Base-by-base conservation (phyloP, 78 protist species). In the Dictyostelium firmibasis region DNA sequence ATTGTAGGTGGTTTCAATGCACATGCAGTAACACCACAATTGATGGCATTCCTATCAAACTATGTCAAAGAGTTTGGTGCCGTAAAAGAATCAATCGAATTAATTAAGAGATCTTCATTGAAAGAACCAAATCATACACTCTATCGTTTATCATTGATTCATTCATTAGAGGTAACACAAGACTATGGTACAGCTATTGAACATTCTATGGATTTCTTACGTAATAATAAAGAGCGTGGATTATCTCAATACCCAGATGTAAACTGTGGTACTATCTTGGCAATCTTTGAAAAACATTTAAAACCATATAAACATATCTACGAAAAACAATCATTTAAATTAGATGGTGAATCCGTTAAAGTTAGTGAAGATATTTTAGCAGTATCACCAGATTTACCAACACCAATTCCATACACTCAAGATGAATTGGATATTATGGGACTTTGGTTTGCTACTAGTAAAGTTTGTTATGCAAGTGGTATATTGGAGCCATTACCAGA, bases 351-450 rank as follows among this genome's bases (percentile, higher is more conserved):
- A 20, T 70, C 86, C 0, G 14, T 43, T 3, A 50, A n/a, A 20
- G 95, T 91, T n/a, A 38, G 38, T 25, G n/a, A 44, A n/a, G 85
- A 92, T n/a, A 57, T 76, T 5, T 50, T 72, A 4, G 84, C 44
- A 4, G 84, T 77, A 38, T 41, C 53, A 25, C 82, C 50, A 41
- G 70, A 33, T 20, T 18, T 38, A 25, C 33, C 43, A 8, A 87
- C 62, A 6, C 82, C 60, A 84, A 23, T 33, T 2, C 76, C 89
- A 0, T 95, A 83, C 62, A 78, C 50, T 20, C 44, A 69, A n/a
- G 95, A 72, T 10, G 98, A 98, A 75, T 81, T 98, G 25, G 98
- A 98, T 70, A 47, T 97, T 3, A 64, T 98, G 10, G 97, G 98
- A 3, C 76, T 98, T 11, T 92, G 83, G 93, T 97, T 41, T 91